Conservation (phyloP, 2,329 filamentous ascomycete genomes). For the Cladophialophora chaetospira region DNA sequence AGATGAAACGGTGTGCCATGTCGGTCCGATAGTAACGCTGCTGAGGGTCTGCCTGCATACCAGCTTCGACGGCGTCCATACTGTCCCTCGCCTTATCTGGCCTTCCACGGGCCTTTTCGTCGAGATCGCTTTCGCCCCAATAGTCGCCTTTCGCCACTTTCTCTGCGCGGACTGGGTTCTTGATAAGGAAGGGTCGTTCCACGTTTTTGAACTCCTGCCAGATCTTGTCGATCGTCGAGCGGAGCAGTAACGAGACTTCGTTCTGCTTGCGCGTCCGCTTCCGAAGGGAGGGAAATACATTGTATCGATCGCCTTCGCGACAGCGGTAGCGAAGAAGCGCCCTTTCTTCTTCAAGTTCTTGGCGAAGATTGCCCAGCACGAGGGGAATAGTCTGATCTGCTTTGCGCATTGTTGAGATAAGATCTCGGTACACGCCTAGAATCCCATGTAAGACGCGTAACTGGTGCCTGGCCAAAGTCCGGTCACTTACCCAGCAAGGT, state of each 20-base stretch:
- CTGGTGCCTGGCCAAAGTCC: neutral
- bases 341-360: conserved; percentile 29
- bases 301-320: conserved; percentile 26
- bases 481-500: conserved; percentile 29
- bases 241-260: conserved; percentile 20
- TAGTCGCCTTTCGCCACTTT: conserved; percentile 23
- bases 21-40: conserved; percentile 29
- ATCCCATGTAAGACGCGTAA: conserved; percentile 1
- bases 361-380: conserved; percentile 29
- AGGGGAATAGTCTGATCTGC: conserved; percentile 26
- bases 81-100: conserved; percentile 18
- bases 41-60: conserved; percentile 17
- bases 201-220: conserved; percentile 31
- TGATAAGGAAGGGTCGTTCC: conserved; percentile 30
- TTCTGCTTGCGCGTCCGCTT: conserved; percentile 18
- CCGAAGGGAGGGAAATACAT: conserved; percentile 20
- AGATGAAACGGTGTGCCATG: conserved; percentile 28
- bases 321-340: conserved; percentile 23
- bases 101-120: conserved; percentile 19
- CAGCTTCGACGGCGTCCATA: conserved; percentile 25
- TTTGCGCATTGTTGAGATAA: conserved; percentile 27
- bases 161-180: conserved; percentile 18
- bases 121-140: conserved; percentile 25
- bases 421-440: conserved; percentile 28
- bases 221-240: conserved; percentile 23